A percentile compares a stretch with the other conserved stretches of the same genome.
These are phyloP conservation scores for Bondarzewia mesenterica DNA, from an alignment of 1,284 basidiomycete species.

Conservation along the genomic window DNA sequence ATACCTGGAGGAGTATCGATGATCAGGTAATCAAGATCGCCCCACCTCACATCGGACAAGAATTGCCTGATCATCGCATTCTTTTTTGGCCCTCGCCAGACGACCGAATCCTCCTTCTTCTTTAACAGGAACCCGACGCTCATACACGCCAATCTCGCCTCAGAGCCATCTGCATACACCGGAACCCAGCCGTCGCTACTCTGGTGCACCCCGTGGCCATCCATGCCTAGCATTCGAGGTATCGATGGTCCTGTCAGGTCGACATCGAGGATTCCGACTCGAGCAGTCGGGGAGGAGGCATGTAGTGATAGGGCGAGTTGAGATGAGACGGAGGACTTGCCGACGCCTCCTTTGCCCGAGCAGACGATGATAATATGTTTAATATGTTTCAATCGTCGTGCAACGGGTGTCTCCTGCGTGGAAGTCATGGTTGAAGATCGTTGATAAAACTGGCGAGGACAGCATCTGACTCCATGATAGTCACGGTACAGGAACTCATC, in stretches of 20 bases:
- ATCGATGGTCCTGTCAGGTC: constrained; percentile 97
- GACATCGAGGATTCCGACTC: constrained; percentile 89
- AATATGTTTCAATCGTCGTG: constrained; percentile 60
- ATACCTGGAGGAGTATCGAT: constrained; percentile 96
- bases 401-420: constrained; percentile 42
- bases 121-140: constrained; percentile 93
- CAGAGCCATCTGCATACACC: constrained; percentile 80
- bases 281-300: constrained; percentile 50
- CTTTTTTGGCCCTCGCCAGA: constrained; percentile 99
- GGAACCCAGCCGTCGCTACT: constrained; percentile 97
- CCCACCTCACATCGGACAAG: constrained; percentile 94
- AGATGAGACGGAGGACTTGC: constrained; percentile 92
- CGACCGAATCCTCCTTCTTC: constrained; percentile 86
- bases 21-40: constrained; percentile 91
- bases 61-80: constrained; percentile 99
- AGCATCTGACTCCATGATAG: no score
- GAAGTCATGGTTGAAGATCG: no score
- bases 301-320: constrained; percentile 90
- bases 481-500: no score
- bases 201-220: constrained; percentile 82
- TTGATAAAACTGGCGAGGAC: no score
- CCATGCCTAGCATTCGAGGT: constrained; percentile 94
- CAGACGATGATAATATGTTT: constrained; percentile 90
- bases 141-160: constrained; percentile 84
- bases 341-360: constrained; percentile 96